A percentile compares a stretch with the other conserved stretches of the same genome.
These are phyloP conservation scores for Solanum ossicruentum DNA, from an alignment of 257 asterid genomes.

Conservation along the genomic window DNA sequence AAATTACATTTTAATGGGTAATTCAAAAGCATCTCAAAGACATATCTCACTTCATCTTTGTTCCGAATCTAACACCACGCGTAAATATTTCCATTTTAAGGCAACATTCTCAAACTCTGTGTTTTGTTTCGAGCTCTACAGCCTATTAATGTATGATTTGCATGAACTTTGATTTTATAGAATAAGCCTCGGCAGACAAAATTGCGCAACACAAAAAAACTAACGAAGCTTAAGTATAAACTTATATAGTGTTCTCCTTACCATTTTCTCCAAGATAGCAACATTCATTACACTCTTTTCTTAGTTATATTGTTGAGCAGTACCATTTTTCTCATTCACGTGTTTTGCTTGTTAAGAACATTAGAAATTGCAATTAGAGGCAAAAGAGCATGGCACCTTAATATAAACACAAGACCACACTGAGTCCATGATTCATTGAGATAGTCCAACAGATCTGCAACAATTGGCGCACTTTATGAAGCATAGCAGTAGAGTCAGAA, in stretches of 20 bases:
- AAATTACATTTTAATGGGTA: too few relatives aligned
- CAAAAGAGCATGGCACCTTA: background rate
- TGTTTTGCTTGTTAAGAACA: background rate
- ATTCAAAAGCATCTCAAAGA: too few relatives aligned
- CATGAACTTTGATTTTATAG: background rate
- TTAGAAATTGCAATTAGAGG: background rate
- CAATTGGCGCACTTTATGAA: constrained; percentile 31
- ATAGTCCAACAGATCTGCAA: constrained; percentile 76
- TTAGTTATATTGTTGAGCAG: background rate
- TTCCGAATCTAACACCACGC: background rate
- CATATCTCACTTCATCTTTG: background rate
- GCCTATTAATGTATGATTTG: background rate
- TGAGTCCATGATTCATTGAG: constrained; percentile 98
- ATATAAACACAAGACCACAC: constrained; percentile 1
- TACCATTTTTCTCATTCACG: background rate
- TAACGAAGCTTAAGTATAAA: background rate
- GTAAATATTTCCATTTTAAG: background rate
- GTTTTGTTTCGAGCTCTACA: background rate
- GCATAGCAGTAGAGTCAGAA: too few relatives aligned
- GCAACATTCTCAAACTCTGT: background rate
- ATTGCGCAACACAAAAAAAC: background rate
- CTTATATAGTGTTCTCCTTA: background rate
- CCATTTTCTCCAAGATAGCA: background rate
- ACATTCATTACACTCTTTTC: background rate
- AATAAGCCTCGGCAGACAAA: background rate